phyloP scores from a whole-genome alignment of 2,329 filamentous ascomycete genomes.

The Paraphoma chrysanthemicola region DNA sequence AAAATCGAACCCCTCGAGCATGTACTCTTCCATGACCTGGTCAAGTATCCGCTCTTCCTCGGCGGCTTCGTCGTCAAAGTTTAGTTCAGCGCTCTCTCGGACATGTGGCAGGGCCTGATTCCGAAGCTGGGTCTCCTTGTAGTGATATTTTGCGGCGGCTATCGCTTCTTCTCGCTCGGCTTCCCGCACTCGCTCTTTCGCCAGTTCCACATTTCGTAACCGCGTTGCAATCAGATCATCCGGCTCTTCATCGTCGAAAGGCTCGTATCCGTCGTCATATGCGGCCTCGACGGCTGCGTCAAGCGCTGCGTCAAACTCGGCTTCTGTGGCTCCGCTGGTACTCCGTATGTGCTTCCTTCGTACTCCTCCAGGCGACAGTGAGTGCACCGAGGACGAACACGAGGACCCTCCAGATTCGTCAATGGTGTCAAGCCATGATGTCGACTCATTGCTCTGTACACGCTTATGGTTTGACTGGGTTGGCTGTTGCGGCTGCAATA shows the following conservation, averaged over 20 bases:
- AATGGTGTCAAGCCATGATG: constrained; percentile 93
- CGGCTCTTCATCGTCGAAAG: constrained; percentile 58
- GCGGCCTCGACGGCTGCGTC: constrained; percentile 96
- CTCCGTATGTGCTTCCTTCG: constrained; percentile 73
- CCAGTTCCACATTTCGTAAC: constrained; percentile 71
- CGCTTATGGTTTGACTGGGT: constrained; percentile 43
- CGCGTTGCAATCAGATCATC: constrained; percentile 44
- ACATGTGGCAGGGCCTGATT: constrained; percentile 54
- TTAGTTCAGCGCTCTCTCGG: constrained; percentile 45
- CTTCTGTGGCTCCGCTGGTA: constrained; percentile 76
- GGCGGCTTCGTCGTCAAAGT: constrained; percentile 50
- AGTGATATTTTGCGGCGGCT: constrained; percentile 66
- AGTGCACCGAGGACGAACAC: constrained; percentile 77
- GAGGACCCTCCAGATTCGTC: constrained; percentile 87
- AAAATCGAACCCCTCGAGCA: constrained; percentile 83
- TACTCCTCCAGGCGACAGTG: constrained; percentile 74
- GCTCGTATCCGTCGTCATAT: constrained; percentile 90
- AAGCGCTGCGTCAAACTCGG: constrained; percentile 91
- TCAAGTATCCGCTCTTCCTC: constrained; percentile 69
- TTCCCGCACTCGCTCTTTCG: constrained; percentile 77
- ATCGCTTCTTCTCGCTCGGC: constrained; percentile 73
- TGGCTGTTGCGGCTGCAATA: constrained; percentile 31
- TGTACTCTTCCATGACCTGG: constrained; percentile 84
- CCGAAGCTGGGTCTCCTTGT: constrained; percentile 56
- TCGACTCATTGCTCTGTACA: constrained; percentile 77